These are phyloP conservation scores for Russula brevipes DNA, from an alignment of 768 basidiomycete genomes.

Conservation along the genomic window DNA sequence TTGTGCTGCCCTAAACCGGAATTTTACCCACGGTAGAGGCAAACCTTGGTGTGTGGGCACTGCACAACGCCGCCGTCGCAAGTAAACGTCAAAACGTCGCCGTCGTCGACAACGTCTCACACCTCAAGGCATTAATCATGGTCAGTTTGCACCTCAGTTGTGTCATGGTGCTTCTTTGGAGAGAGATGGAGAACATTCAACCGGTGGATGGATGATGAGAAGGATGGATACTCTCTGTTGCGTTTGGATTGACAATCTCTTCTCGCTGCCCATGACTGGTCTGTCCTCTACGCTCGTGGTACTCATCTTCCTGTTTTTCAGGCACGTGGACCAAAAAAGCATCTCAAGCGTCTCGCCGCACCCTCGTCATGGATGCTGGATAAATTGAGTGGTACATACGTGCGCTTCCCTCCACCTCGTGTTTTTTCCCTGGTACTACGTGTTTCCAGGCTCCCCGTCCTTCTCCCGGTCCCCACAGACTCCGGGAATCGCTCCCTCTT, in stretches of 20 bases:
- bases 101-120: constrained; percentile 34
- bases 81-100: constrained; percentile 28
- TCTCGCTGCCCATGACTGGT: constrained; percentile 16
- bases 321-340: constrained; percentile 99
- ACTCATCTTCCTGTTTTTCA: constrained; percentile 36
- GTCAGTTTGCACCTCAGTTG: constrained; percentile 30
- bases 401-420: constrained; percentile 38
- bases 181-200: constrained; percentile 8
- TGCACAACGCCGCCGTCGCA: constrained; percentile 7
- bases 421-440: not conserved
- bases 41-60: constrained; percentile 10
- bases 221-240: constrained; percentile 32
- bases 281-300: constrained; percentile 7
- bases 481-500: constrained; percentile 95
- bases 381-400: constrained; percentile 94
- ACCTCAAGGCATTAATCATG: constrained; percentile 35
- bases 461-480: constrained; percentile 98
- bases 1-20: constrained; percentile 13
- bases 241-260: constrained; percentile 29
- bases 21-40: constrained; percentile 18
- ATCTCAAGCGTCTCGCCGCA: constrained; percentile 94
- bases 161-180: not conserved
- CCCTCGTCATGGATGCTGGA: constrained; percentile 99
- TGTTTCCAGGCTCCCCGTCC: constrained; percentile 79
- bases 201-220: constrained; percentile 11